Percentiles rank a stretch among this genome's conserved stretches.
phyloP scores from a whole-genome alignment of 73 alveolate species.

The Diophrys appendiculata region DNA sequence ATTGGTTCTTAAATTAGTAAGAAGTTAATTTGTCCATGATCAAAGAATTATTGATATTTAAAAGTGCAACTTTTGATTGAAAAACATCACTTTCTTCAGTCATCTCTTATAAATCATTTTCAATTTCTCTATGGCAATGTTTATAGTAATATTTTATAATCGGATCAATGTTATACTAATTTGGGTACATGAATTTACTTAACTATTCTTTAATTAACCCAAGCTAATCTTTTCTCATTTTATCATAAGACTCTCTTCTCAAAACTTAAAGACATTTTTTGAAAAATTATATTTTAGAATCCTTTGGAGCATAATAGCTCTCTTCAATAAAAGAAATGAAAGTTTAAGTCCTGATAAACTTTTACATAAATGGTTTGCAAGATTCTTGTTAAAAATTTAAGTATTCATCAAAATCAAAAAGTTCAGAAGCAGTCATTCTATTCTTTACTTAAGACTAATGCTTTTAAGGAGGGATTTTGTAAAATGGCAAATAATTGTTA shows the following conservation, averaged over 20 bases:
- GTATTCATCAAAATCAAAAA: constrained; percentile 46
- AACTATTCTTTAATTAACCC: constrained; percentile 2
- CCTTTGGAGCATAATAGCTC: constrained; percentile 15
- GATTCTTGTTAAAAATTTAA: constrained; percentile 10
- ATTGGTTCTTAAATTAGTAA: too few relatives aligned
- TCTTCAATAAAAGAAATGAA: constrained; percentile 48
- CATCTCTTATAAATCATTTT: not conserved
- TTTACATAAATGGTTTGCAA: constrained; percentile 27
- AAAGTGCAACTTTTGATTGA: not conserved
- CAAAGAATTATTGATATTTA: not conserved
- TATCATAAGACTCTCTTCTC: constrained; percentile 21
- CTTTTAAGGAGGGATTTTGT: not conserved
- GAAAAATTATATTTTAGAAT: constrained; percentile 39
- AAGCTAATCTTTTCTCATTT: constrained; percentile 33
- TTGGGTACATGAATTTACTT: not conserved
- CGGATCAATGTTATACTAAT: not conserved
- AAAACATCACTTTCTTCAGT: not conserved
- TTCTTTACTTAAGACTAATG: constrained; percentile 24
- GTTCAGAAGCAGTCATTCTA: constrained; percentile 17
- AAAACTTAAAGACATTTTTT: constrained; percentile 35
- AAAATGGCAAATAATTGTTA: constrained; percentile 35
- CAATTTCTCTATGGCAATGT: not conserved
- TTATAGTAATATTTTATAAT: too few relatives aligned
- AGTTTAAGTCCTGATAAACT: constrained; percentile 27
- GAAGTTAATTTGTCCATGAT: too few relatives aligned